Percentiles rank a stretch among this genome's conserved stretches.
These are phyloP conservation scores for Verticillium nubilum DNA, from an alignment of 2,329 filamentous ascomycete species.

Conservation along the genomic window DNA sequence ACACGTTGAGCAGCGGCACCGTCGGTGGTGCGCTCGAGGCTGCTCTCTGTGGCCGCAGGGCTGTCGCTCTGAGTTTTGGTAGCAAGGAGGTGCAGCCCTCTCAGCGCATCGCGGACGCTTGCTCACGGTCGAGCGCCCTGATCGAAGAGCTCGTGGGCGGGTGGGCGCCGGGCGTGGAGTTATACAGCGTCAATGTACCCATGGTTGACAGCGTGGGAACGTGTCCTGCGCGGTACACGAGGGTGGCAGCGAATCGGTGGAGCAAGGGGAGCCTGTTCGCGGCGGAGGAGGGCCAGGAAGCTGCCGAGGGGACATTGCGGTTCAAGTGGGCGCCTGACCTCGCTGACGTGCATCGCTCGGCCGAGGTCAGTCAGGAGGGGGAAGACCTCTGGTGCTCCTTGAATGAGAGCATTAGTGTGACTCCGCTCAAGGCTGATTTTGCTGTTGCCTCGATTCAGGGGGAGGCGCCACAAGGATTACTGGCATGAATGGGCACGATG, in stretches of 20 bases:
- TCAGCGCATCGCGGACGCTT: slow-evolving; percentile 56
- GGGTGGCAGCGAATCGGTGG: slow-evolving; percentile 67
- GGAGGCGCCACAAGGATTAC: background rate
- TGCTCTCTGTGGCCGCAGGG: slow-evolving; percentile 46
- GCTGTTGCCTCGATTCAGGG: slow-evolving; percentile 4
- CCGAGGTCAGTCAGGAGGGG: slow-evolving; percentile 8
- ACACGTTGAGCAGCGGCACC: slow-evolving; percentile 52
- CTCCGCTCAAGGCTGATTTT: slow-evolving; percentile 11
- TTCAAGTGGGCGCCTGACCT: slow-evolving; percentile 12
- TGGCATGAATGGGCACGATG: background rate
- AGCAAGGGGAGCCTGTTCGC: slow-evolving; percentile 33
- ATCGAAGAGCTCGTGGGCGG: slow-evolving; percentile 57
- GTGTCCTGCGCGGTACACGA: slow-evolving; percentile 60
- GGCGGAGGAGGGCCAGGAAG: slow-evolving; percentile 4
- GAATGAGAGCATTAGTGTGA: slow-evolving; percentile 10
- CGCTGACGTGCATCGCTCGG: slow-evolving; percentile 10
- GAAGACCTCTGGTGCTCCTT: slow-evolving; percentile 13
- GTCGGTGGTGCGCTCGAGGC: slow-evolving; percentile 54
- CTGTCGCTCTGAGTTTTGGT: slow-evolving; percentile 65
- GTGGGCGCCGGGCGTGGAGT: slow-evolving; percentile 52
- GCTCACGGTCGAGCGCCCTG: slow-evolving; percentile 51
- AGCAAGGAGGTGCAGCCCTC: slow-evolving; percentile 65
- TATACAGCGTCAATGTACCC: slow-evolving; percentile 67
- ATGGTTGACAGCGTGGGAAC: slow-evolving; percentile 54
- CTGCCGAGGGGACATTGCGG: slow-evolving; percentile 3